Evolutionary conservation across 306 rosid species (phyloP).

Genomic region (Vicia villosa): DNA sequence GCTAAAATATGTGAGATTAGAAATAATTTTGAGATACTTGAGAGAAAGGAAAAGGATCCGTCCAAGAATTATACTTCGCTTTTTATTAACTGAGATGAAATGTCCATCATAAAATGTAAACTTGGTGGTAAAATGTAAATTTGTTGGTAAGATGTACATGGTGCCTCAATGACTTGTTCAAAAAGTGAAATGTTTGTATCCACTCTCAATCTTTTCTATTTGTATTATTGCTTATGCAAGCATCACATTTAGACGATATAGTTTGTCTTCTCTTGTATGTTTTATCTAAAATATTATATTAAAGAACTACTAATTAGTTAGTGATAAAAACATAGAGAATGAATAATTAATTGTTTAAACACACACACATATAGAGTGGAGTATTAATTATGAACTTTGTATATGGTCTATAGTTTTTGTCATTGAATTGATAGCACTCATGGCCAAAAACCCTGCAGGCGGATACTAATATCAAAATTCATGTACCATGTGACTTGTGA

Average conservation of each 20-base stretch:
- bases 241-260: not conserved
- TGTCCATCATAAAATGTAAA: too few relatives aligned
- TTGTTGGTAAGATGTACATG: not conserved
- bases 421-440: not conserved
- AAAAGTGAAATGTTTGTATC: not conserved
- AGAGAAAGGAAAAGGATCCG: too few relatives aligned
- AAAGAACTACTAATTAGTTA: not conserved
- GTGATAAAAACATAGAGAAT: conserved; percentile 3
- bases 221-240: not conserved
- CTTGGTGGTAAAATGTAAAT: too few relatives aligned
- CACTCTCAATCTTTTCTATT: not conserved
- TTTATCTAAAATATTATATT: too few relatives aligned
- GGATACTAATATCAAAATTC: conserved; percentile 15
- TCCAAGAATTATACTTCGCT: too few relatives aligned
- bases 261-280: not conserved
- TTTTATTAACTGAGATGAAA: too few relatives aligned
- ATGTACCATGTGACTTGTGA: not conserved
- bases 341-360: not conserved
- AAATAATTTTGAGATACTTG: too few relatives aligned
- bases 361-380: conserved; percentile 9
- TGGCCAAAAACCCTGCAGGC: conserved; percentile 41
- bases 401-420: not conserved
- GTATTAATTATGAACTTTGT: not conserved
- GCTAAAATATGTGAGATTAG: too few relatives aligned
- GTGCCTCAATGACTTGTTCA: not conserved